Percentiles rank a stretch among this genome's conserved stretches.
Conservation (phyloP, 2,329 filamentous ascomycete species). For the Huntiella bhutanensis region DNA sequence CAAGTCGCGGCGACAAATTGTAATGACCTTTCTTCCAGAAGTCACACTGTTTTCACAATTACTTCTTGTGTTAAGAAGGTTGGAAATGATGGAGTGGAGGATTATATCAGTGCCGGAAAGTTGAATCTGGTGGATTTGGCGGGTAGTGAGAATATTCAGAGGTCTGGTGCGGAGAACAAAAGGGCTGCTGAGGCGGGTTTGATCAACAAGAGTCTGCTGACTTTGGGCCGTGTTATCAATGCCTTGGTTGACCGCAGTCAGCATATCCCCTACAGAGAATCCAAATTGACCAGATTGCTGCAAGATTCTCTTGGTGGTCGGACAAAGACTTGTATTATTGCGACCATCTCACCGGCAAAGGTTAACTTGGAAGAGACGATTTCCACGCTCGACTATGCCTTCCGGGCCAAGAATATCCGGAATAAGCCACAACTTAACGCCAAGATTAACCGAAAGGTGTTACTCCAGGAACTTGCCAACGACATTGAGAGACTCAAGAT, state of each 20-base stretch:
- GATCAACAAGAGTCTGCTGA: conserved; percentile 95
- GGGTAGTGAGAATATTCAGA: conserved; percentile 92
- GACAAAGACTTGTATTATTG: conserved; percentile 97
- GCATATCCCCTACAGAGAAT: conserved; percentile 85
- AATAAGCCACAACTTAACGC: conserved; percentile 96
- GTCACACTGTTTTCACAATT: conserved; percentile 94
- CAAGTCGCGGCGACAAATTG: conserved; percentile 99
- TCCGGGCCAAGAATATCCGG: conserved; percentile 92
- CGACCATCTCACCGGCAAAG: conserved; percentile 84
- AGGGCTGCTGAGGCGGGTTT: conserved; percentile 84
- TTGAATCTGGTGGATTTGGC: conserved; percentile 92
- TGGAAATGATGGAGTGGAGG: conserved; percentile 67
- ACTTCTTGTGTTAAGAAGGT: conserved; percentile 75
- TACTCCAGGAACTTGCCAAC: conserved; percentile 71
- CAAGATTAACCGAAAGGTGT: conserved; percentile 76
- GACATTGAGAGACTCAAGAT: conserved; percentile 93
- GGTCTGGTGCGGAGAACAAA: conserved; percentile 95
- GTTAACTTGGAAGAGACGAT: conserved; percentile 96
- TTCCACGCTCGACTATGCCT: conserved; percentile 92
- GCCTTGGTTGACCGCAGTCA: conserved; percentile 76
- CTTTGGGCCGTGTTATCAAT: conserved; percentile 90
- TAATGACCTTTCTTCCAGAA: conserved; percentile 92
- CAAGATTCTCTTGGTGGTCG: conserved; percentile 92
- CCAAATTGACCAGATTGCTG: conserved; percentile 80
- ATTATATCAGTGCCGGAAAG: conserved; percentile 80